A percentile compares a stretch with the other conserved stretches of the same genome.
Conservation (phyloP, 192 early-diverging fungal species). For the Cladochytrium replicatum region DNA sequence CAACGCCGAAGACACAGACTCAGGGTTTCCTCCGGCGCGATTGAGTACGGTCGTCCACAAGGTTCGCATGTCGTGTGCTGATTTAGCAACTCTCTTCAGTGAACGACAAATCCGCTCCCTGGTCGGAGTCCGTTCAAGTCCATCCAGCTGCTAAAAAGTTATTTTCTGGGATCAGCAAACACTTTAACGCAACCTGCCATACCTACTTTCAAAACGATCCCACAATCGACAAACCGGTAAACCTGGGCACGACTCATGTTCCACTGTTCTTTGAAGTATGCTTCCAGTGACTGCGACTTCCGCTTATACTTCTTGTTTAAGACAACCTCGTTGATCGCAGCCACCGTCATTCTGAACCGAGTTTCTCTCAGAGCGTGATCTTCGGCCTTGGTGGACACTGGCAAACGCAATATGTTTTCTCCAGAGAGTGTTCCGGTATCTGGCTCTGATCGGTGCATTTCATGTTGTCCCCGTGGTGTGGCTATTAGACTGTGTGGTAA, state of each 20-base stretch:
- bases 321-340: constrained; percentile 8
- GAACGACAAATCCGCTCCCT: constrained; percentile 46
- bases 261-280: constrained; percentile 13
- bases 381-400: no score
- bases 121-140: constrained; percentile 25
- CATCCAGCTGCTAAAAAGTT: constrained; percentile 38
- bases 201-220: constrained; percentile 8
- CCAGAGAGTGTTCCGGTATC: no score
- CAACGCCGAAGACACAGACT: constrained; percentile 27
- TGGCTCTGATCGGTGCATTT: no score
- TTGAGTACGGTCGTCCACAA: constrained; percentile 30
- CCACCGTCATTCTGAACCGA: constrained; percentile 3
- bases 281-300: constrained; percentile 3
- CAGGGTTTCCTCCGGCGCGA: constrained; percentile 22
- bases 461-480: no score
- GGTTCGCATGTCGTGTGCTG: constrained; percentile 20
- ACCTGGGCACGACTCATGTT: constrained; percentile 5
- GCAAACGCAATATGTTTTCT: no score
- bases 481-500: no score
- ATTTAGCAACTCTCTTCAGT: constrained; percentile 34
- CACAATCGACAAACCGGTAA: constrained; percentile 10
- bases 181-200: no score
- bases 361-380: no score
- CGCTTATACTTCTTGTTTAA: constrained; percentile 5
- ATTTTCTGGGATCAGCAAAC: no score